Base-by-base conservation (phyloP, 1,139 yeast species). In the Meyerozyma guilliermondii region DNA sequence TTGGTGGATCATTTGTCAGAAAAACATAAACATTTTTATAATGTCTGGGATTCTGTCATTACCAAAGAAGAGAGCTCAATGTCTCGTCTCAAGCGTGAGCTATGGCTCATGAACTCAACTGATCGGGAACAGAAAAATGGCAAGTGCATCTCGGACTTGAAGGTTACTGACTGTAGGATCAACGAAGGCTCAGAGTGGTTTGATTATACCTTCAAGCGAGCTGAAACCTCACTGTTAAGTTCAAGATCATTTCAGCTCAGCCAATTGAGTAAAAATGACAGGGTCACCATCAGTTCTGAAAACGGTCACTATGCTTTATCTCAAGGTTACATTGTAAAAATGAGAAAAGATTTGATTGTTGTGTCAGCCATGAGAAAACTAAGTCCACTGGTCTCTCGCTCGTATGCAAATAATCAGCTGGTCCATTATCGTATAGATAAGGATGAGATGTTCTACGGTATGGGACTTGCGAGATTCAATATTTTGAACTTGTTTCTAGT, bases 241-340 rank as follows among this genome's bases (percentile, higher is more conserved):
- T 13, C 1, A 14, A 20, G 16, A 28, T 44, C 45, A 1, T 50
- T 74, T 46, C 62, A 64, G 46, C 52, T 56, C 1, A 62, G 80
- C 0, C 85, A 80, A 46, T 53, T 84, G 2, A 41, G 66, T 0
- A 68, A 66, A 35, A 65, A 68, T 50, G 92, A 84, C 55, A 62
- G 78, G 33, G 76, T 91, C 2, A 71, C 85, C 18, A 67, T 89
- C 1, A 87, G 96, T 54, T 96, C 87, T 58, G 95, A 87, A 53
- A 51, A 62, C 0, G 96, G 96, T 1, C 89, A 84, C 58, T 82
- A 83, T 59, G 86, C 88, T 0, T 56, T 89, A 24, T 80, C 89
- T 1, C 71, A 71, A 44, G 96, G 95, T 0, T 62, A 60, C 39
- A 69, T 89, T 4, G 60, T 68, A 9, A 54, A 62, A 2, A 63